Evolutionary conservation across 2,329 filamentous ascomycete species (phyloP), one percentile per base, ranked within the genome.

Genomic region (Sclerotinia glacialis): DNA sequence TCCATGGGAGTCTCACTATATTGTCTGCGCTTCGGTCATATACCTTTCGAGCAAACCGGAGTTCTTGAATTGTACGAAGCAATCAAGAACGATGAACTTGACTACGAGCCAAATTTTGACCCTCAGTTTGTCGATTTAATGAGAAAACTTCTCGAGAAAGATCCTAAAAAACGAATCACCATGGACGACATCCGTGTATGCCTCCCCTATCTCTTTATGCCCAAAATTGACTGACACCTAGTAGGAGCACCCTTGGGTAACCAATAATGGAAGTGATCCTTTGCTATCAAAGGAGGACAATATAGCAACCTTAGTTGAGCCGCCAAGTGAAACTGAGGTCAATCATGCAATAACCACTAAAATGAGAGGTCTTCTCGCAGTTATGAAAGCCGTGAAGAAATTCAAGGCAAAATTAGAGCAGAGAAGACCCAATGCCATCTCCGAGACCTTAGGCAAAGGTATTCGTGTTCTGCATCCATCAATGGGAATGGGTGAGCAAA

Each of bases 1-100:
- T 96, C 94, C 4, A 98, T 98, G 94, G 95, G 95, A 8, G 89
- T 97, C 11, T 96, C 93, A 1, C 81, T 99, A 2, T 98, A 94
- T 77, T 99, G 95, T 77, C 83, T 99, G 49, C 88, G 90, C 68
- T 98, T 96, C 74, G 95, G 95, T 42, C 83, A 82, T 60, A 89
- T 99, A 69, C 95, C 95, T 0, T 99, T 98, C 75, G 89, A 93
- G 74, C 86, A 89, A 66, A 81, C 85, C 7, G 88, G 87, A 23
- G 87, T 97, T 68, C 81, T 97, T 66, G 93, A 97, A 61, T 86
- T 98, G 69, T 98, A 96, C 76, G 89, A 96, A 67, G 87, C 92
- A 6, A 98, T 99, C 78, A 89, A 89, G 71, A 85, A 83, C 40
- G 89, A 96, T 50, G 78, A 85, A 4, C 78, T 89, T 0, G 77